Evolutionary conservation across 2,329 filamentous ascomycete genomes (phyloP), one percentile per base, ranked within the genome.

Genomic region (Colletotrichum abscissum): DNA sequence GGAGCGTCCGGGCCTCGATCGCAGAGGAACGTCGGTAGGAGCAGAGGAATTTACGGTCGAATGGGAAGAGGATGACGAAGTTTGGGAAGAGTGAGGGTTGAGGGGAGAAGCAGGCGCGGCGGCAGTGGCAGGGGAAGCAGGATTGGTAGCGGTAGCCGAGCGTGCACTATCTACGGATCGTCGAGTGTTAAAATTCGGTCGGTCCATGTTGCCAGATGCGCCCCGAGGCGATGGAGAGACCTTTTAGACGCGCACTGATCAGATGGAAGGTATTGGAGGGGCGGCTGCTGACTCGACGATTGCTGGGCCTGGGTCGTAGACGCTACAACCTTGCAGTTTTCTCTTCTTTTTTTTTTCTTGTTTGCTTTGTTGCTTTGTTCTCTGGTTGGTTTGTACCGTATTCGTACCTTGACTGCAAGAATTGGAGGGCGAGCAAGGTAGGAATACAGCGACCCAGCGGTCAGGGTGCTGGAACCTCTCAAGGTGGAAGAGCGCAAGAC

Each of bases 151-250:
- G 30, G 72, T 33, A 58, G 69, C 67, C 46, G 75, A 67, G 68
- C 72, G 71, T 69, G 72, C 67, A 71, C 74, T 76, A 72, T 78
- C 76, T 71, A 77, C 74, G 71, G 77, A 77, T 55, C 72, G 73
- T 56, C 73, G 70, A 38, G 74, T 72, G 75, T 76, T 76, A 78
- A 77, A 73, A 75, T 69, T 77, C 35, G 74, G 73, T 60, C 74
- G 74, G 74, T 78, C 77, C 77, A 78, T 78, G 56, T 72, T 58
- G 28, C 33, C 71, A 52, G 67, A 54, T 52, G 62, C 67, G 60
- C 70, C 67, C 19, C n/a, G 19, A 62, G 55, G 38, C 49, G 28
- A 65, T 42, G 38, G 38, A 42, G 14, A 19, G 38, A 19, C 14
- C 38, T 42, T 42, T 42, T 6, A 19, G 60, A 46, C 42, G 42